These are phyloP conservation scores for Ogataea methylovora DNA, from an alignment of 805 yeast genomes.

Conservation along the genomic window DNA sequence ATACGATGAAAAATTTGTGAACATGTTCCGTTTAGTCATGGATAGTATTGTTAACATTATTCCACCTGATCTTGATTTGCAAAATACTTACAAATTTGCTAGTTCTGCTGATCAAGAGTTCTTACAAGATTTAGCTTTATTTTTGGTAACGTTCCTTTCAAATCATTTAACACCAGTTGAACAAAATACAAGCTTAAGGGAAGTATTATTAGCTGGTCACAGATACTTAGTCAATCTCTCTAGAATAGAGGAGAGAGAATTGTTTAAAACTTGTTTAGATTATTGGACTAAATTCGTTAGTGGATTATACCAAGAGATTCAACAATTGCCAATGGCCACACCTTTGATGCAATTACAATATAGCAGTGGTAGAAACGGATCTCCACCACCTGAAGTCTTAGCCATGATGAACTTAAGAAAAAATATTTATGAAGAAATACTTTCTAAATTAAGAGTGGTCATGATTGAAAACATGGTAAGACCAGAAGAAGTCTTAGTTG, in stretches of 20 bases:
- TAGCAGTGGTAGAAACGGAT: slow-evolving; percentile 39
- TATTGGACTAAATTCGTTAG: slow-evolving; percentile 89
- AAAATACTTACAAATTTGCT: slow-evolving; percentile 64
- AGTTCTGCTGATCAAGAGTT: slow-evolving; percentile 84
- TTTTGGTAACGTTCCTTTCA: slow-evolving; percentile 73
- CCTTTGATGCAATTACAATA: slow-evolving; percentile 73
- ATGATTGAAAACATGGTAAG: slow-evolving; percentile 96
- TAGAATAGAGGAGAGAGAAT: slow-evolving; percentile 88
- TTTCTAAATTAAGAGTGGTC: slow-evolving; percentile 82
- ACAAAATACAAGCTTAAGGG: slow-evolving; percentile 44
- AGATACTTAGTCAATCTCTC: slow-evolving; percentile 78
- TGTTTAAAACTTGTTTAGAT: slow-evolving; percentile 91
- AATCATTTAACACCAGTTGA: slow-evolving; percentile 67
- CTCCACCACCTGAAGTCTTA: slow-evolving; percentile 74
- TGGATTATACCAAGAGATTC: slow-evolving; percentile 78
- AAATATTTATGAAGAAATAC: slow-evolving; percentile 70
- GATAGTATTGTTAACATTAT: slow-evolving; percentile 60
- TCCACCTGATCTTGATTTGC: slow-evolving; percentile 68
- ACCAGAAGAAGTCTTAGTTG: slow-evolving; percentile 96
- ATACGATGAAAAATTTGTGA: slow-evolving; percentile 50
- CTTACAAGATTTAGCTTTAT: slow-evolving; percentile 92
- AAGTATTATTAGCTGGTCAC: slow-evolving; percentile 64
- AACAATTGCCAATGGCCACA: slow-evolving; percentile 65
- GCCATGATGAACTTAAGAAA: slow-evolving; percentile 79
- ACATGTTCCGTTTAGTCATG: slow-evolving; percentile 67